Evolutionary conservation across 2,329 filamentous ascomycete genomes (phyloP), one percentile per base, ranked within the genome.

Genomic region (Chaetomium sp.): DNA sequence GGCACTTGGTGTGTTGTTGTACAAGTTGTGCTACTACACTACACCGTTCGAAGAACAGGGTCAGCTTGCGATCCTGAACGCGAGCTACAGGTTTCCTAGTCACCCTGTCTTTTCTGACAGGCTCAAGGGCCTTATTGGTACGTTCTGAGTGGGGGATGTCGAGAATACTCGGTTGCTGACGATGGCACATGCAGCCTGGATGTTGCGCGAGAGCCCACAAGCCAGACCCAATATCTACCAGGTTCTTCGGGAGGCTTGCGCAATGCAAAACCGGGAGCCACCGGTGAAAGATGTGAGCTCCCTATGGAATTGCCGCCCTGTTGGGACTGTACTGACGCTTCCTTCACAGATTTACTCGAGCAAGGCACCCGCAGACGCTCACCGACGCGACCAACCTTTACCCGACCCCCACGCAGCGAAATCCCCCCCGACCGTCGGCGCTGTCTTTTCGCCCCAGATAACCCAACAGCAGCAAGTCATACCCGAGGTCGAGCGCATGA

Each of bases 21-120:
- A 99, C 77, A 99, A 99, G 77, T 79, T 99, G 59, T 99, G 94
- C 76, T 99, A 97, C 73, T 99, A 99, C 72, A 99, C 94, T 1
- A 99, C 94, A 5, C 94, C 94, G 0, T 99, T 99, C 66, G 94
- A 99, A 73, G 92, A 97, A 61, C 91, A 96, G 68, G 94, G 94
- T 33, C 92, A 96, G 74, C 88, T 97, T 76, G 94, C 94, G 10
- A 99, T 99, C 61, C 75, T 99, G 59, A 97, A 97, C 68, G 94
- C 94, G 50, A 95, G 85, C 70, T 97, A 89, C 79, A 91, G 89
- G 67, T 99, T 89, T 66, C 94, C 92, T 5, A 82, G 80, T 57
- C 90, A 96, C 67, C 94, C 94, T 34, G 76, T 82, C 14, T 99
- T 99, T 69, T 96, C 94, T 0, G 89, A 95, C 64, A 84, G 87